Conservation (phyloP, 2,329 filamentous ascomycete species). For the Cladosporium sp. region DNA sequence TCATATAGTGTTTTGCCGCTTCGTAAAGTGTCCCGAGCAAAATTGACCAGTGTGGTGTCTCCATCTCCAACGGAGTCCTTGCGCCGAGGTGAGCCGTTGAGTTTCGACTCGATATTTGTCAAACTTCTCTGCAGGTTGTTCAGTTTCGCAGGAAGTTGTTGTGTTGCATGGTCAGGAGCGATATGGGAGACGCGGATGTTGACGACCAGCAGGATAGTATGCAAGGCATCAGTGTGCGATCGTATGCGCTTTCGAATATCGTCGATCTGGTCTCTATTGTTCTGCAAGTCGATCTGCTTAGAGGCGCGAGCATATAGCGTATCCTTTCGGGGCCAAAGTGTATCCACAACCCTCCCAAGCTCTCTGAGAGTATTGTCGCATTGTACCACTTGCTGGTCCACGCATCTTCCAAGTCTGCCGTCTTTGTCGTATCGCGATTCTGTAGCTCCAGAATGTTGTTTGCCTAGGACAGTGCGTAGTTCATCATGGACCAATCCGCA, state of each 20-base stretch:
- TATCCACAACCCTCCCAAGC: background rate
- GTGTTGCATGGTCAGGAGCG: background rate
- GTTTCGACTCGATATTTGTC: background rate
- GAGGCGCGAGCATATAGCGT: background rate
- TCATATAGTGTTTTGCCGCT: background rate
- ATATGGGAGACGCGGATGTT: background rate
- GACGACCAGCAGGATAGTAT: background rate
- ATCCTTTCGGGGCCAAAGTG: background rate
- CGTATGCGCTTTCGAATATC: background rate
- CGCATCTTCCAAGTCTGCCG: background rate
- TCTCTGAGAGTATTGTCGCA: background rate
- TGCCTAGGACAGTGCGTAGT: background rate
- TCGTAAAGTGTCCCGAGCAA: background rate
- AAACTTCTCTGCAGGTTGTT: background rate
- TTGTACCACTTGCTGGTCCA: background rate
- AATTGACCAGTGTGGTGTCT: background rate
- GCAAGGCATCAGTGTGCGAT: background rate
- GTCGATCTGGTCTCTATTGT: background rate
- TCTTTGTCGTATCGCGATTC: background rate
- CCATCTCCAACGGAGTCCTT: background rate
- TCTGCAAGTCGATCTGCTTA: background rate
- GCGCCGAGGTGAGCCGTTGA: background rate
- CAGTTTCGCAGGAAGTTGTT: background rate
- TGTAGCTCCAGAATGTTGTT: background rate
- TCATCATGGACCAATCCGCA: background rate